phyloP scores from a whole-genome alignment of 2,329 filamentous ascomycete genomes.

The Fusarium redolens region DNA sequence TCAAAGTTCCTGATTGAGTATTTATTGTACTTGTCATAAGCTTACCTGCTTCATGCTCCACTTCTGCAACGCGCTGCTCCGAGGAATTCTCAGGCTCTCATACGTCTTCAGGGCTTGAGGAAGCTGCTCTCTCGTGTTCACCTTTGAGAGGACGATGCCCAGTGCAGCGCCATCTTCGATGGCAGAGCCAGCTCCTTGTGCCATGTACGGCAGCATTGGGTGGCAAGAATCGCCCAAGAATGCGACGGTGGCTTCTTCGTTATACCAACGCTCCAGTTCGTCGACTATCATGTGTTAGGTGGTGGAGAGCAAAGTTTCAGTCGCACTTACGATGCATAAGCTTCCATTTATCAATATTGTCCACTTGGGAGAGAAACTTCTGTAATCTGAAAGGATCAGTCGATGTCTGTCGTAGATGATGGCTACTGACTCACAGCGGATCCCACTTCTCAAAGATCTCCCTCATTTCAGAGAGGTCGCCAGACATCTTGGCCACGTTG shows the following conservation, averaged over 20 bases:
- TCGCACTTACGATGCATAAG: background rate
- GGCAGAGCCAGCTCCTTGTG: background rate
- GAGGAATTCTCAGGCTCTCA: background rate
- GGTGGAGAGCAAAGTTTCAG: background rate
- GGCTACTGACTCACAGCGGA: background rate
- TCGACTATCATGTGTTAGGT: background rate
- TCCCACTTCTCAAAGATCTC: background rate
- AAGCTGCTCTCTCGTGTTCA: background rate
- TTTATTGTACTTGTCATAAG: rapidly evolving
- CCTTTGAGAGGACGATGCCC: background rate
- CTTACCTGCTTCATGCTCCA: background rate
- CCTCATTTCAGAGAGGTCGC: background rate
- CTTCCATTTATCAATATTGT: background rate
- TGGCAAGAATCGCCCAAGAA: background rate
- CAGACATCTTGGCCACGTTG: background rate
- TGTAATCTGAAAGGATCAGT: background rate
- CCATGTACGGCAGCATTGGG: background rate
- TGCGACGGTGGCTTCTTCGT: background rate
- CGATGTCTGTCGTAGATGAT: background rate
- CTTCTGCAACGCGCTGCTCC: background rate
- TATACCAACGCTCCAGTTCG: background rate
- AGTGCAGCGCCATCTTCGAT: background rate
- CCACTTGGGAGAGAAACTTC: background rate
- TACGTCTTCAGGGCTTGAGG: background rate
- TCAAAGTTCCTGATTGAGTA: background rate